These are phyloP conservation scores for Kalanchoe fedtschenkoi DNA, from an alignment of 164 flowering plant species.

Conservation along the genomic window DNA sequence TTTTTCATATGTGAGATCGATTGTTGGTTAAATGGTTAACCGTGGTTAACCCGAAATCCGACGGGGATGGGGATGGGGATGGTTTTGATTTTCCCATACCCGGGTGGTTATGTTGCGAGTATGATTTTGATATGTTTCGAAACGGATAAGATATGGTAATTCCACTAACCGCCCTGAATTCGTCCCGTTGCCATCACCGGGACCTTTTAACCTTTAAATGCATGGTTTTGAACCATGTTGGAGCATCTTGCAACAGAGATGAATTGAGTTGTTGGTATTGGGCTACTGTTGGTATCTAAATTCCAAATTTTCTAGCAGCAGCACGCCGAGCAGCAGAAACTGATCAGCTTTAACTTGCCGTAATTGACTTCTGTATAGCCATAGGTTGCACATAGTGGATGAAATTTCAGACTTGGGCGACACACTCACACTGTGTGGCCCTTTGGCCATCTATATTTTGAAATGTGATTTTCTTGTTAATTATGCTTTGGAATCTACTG, in stretches of 20 bases:
- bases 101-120: too few species aligned
- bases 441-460: background rate
- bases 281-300: conserved; percentile 2
- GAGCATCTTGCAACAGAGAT: background rate
- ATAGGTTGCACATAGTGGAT: background rate
- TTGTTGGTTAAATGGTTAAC: too few species aligned
- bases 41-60: too few species aligned
- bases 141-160: too few species aligned
- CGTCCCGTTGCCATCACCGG: too few species aligned
- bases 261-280: background rate
- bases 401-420: background rate
- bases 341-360: background rate
- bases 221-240: background rate
- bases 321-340: background rate
- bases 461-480: background rate
- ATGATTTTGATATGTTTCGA: too few species aligned
- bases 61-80: too few species aligned
- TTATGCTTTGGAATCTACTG: background rate
- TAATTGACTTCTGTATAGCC: background rate
- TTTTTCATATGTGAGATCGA: too few species aligned
- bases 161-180: too few species aligned
- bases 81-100: too few species aligned
- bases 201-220: background rate
- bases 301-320: background rate
- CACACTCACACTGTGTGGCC: conserved; percentile 1